Evolutionary conservation across 805 yeast species (phyloP).

Genomic region (Teunomyces aglyptinius): DNA sequence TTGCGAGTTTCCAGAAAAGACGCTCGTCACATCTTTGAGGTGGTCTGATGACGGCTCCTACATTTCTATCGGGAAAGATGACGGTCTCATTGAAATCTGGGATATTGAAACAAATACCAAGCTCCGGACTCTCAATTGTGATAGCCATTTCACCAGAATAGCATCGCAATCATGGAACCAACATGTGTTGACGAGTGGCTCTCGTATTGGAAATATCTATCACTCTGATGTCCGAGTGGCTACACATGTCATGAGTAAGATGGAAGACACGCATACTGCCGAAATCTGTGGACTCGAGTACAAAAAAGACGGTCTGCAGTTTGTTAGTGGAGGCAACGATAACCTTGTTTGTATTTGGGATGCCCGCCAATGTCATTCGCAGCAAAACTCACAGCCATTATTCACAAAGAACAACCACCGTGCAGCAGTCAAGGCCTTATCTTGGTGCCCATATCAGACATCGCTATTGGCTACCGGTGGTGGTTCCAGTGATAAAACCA

Average conservation of each 20-base stretch:
- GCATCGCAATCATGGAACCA: slow-evolving; percentile 84
- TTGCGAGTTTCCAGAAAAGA: slow-evolving; percentile 50
- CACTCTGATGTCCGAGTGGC: slow-evolving; percentile 89
- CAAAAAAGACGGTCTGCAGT: slow-evolving; percentile 76
- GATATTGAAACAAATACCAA: slow-evolving; percentile 77
- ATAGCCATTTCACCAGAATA: slow-evolving; percentile 62
- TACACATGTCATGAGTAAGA: slow-evolving; percentile 63
- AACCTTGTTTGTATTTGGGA: slow-evolving; percentile 94
- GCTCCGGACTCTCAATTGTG: slow-evolving; percentile 74
- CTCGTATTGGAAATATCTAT: slow-evolving; percentile 78
- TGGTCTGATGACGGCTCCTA: slow-evolving; percentile 94
- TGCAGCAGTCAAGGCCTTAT: slow-evolving; percentile 93
- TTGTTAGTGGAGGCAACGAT: slow-evolving; percentile 94
- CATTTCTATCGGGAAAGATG: slow-evolving; percentile 76
- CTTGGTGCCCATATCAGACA: slow-evolving; percentile 89
- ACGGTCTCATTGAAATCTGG: slow-evolving; percentile 90
- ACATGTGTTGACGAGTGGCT: slow-evolving; percentile 81
- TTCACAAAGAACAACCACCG: slow-evolving; percentile 76
- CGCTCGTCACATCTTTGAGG: slow-evolving; percentile 64
- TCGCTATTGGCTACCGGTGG: slow-evolving; percentile 95
- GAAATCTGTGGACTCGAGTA: slow-evolving; percentile 93
- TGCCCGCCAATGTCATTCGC: slow-evolving; percentile 49
- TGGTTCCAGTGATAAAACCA: slow-evolving; percentile 83
- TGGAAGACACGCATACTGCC: slow-evolving; percentile 59
- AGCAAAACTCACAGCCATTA: slow-evolving; percentile 46